Conservation (phyloP, 345 rosid genomes). For the Acer negundo region DNA sequence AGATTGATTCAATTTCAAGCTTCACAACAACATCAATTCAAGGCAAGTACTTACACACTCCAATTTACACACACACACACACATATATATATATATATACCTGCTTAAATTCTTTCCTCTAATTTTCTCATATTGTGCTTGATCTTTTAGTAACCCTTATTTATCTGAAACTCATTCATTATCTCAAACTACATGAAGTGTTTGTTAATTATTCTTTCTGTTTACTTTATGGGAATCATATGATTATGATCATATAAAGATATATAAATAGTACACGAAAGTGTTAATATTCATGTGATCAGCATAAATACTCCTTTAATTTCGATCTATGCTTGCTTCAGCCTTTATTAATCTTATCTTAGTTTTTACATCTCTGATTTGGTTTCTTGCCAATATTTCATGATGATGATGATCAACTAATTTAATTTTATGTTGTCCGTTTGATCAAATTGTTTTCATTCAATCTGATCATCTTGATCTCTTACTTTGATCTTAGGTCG, state of each 20-base stretch:
- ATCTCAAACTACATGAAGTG: too few species aligned
- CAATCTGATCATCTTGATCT: neutral
- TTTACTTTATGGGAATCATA: too few species aligned
- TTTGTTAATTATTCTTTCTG: too few species aligned
- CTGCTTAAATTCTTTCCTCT: neutral
- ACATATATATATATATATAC: too few species aligned
- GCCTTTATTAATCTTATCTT: neutral
- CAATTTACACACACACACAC: too few species aligned
- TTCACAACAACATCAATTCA: slow-evolving; percentile 14
- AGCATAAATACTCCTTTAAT: too few species aligned
- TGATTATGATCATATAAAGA: slow-evolving; percentile 4
- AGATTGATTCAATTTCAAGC: slow-evolving; percentile 7
- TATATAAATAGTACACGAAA: neutral
- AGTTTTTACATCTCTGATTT: neutral
- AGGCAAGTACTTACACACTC: slow-evolving; percentile 21
- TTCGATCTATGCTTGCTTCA: neutral
- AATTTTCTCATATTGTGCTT: neutral
- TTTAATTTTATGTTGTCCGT: too few species aligned
- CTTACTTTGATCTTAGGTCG: slow-evolving; percentile 19
- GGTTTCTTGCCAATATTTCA: neutral
- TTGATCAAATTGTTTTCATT: neutral
- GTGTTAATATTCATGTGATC: neutral
- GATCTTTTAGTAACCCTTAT: too few species aligned
- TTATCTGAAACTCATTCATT: too few species aligned
- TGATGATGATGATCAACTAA: neutral